Evolutionary conservation across 805 yeast genomes (phyloP), one percentile per base, ranked within the genome.

Genomic region (Starmerella ratchasimensis): DNA sequence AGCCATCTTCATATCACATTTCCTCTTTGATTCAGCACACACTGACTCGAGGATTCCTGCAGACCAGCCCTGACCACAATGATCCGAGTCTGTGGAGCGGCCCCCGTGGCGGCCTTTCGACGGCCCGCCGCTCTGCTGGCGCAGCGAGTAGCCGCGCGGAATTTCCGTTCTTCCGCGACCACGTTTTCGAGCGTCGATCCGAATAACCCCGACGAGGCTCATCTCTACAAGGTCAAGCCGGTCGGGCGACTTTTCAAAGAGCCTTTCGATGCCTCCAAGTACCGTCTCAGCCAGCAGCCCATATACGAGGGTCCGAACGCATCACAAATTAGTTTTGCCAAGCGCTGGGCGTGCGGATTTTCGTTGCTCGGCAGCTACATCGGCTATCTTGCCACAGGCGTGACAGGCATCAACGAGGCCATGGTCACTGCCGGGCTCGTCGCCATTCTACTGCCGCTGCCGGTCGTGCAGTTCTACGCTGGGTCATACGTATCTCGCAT

Each of bases 401-500:
- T 79, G 16, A 64, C 68, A 1, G 67, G 74, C 33, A 67, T 74
- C 36, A 67, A 68, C 39, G 69, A 68, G 4, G 60, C 66, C 14
- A 59, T 72, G 43, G 69, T 72, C 2, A 46, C 58, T 27, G 28
- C 59, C 4, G 56, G 65, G 19, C 60, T 67, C 1, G 50, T 68
- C 4, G 46, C 74, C 3, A 51, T 71, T 0, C 52, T 71, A 1
- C 43, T 72, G 13, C 77, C 81, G 3, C 56, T 69, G 2, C 90
- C 93, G 0, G 55, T 74, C 2, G 59, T 71, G 2, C 63, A 63
- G 15, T 73, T 65, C 50, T 64, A 72, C 35, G 70, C 81, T 3
- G 61, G 64, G 24, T 74, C 80, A 37, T 78, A 77, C 47, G 93
- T 82, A 22, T 63, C 80, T 3, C 62, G 82, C 44, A 71, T 82